Evolutionary conservation across 2,329 filamentous ascomycete species (phyloP).

Genomic region (Beauveria pseudobassiana): DNA sequence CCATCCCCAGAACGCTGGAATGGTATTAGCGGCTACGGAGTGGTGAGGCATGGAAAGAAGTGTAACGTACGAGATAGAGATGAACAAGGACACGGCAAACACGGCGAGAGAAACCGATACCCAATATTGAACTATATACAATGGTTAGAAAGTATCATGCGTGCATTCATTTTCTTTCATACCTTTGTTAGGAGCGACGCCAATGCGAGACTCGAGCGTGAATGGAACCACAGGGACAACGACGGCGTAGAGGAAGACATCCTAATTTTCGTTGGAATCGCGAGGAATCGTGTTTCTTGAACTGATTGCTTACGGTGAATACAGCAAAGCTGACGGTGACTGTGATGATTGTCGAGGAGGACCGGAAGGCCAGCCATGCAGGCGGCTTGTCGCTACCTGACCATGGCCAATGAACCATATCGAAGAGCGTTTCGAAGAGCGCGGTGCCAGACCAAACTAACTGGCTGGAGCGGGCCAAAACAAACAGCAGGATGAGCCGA

Average conservation of each 20-base stretch:
- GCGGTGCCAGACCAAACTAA: not conserved
- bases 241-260: constrained; percentile 28
- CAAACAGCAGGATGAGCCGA: not conserved
- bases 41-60: not conserved
- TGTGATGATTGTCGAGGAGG: constrained; percentile 25
- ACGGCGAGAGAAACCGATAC: constrained; percentile 28
- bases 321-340: constrained; percentile 26
- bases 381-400: constrained; percentile 19
- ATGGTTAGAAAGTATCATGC: not conserved
- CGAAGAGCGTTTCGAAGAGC: constrained; percentile 1
- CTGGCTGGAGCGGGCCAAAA: not conserved
- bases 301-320: constrained; percentile 22
- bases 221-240: constrained; percentile 28
- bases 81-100: constrained; percentile 24
- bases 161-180: not conserved
- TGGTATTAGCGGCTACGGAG: not conserved
- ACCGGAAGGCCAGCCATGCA: constrained; percentile 22
- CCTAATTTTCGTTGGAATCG: constrained; percentile 18
- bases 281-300: not conserved
- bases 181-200: constrained; percentile 18
- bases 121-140: constrained; percentile 24
- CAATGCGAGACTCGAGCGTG: constrained; percentile 21
- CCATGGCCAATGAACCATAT: constrained; percentile 16
- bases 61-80: constrained; percentile 23
- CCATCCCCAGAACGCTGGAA: constrained; percentile 27